Conservation (phyloP, 345 rosid genomes). For the Draba incana region DNA sequence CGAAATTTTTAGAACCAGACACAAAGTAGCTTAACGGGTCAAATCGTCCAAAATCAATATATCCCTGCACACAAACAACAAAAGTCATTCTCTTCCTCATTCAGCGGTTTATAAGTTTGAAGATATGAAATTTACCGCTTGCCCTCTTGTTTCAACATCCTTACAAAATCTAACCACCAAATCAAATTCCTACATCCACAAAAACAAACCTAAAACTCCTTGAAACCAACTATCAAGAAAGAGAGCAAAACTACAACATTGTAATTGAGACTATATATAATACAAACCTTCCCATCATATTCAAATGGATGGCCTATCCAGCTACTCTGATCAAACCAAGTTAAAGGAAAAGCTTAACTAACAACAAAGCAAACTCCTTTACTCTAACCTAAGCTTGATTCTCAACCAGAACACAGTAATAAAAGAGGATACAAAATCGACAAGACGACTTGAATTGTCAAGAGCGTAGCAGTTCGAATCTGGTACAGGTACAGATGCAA, state of each 20-base stretch:
- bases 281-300: slow-evolving; percentile 66
- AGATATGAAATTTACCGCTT: slow-evolving; percentile 56
- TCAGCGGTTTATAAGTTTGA: slow-evolving; percentile 23
- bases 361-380: slow-evolving; percentile 35
- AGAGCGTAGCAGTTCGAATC: slow-evolving; percentile 77
- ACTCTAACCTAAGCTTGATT: slow-evolving; percentile 4
- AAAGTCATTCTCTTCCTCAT: background rate
- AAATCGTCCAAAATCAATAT: slow-evolving; percentile 78
- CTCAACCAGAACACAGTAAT: slow-evolving; percentile 46
- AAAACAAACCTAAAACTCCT: slow-evolving; percentile 19
- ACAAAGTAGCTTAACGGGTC: slow-evolving; percentile 65
- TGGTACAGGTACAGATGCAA: slow-evolving; percentile 60
- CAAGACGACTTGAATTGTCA: slow-evolving; percentile 85
- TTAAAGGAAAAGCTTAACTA: slow-evolving; percentile 43
- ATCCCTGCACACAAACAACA: slow-evolving; percentile 68
- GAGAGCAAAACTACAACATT: background rate
- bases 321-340: slow-evolving; percentile 56
- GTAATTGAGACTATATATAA: background rate
- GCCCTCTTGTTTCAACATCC: slow-evolving; percentile 87
- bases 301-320: slow-evolving; percentile 69
- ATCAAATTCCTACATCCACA: too few relatives aligned
- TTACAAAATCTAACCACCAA: too few relatives aligned
- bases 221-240: background rate
- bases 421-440: slow-evolving; percentile 89
- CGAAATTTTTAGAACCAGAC: slow-evolving; percentile 58